Base-by-base conservation (phyloP, 176 grass and related monocot species). In the Miscanthus lutarioriparius region DNA sequence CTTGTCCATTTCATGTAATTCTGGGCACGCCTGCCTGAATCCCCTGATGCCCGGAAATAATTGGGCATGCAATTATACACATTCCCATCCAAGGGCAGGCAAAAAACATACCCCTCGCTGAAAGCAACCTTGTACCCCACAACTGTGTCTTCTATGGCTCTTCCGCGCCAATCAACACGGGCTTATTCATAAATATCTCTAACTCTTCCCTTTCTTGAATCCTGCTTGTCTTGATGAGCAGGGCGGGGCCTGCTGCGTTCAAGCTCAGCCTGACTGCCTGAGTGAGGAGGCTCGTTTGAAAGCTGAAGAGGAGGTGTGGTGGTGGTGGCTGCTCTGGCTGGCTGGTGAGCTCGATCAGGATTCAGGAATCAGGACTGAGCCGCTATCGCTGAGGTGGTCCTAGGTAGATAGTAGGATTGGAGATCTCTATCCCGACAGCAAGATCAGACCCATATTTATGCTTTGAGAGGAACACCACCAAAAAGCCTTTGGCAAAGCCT, bases 401-500 rank as follows among this genome's bases (percentile, higher is more conserved):
- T 89, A 85, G 82, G 44, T 44, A 72, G 53, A 5, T 28, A 30
- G 82, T 79, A 81, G 75, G 75, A 85, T 78, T 71, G 87, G 86
- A 83, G 87, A 89, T 89, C 87, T 85, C 61, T 37, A 64, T n/a
- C 77, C 87, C 82, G 87, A 89, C 87, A 89, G 76, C 87, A 89
- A 75, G 87, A 89, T 89, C 87, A 85, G 70, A 35, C 82, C 87
- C 87, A 63, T 80, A 80, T 85, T 89, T 85, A 89, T 76, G 77
- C 87, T 85, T 75, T 32, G 76, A 75, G 82, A 80, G 41, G 70
- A 89, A 80, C 82, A 84, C 76, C 76, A 25, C 77, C 82, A 56
- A 69, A 82, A 87, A 82, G 47, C 78, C 71, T 82, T 82, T 61
- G 79, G 61, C 85, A 85, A 89, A 89, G 76, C 82, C 82, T 84